Evolutionary conservation across 2,329 filamentous ascomycete species (phyloP).

Genomic region (Talaromyces sp.): DNA sequence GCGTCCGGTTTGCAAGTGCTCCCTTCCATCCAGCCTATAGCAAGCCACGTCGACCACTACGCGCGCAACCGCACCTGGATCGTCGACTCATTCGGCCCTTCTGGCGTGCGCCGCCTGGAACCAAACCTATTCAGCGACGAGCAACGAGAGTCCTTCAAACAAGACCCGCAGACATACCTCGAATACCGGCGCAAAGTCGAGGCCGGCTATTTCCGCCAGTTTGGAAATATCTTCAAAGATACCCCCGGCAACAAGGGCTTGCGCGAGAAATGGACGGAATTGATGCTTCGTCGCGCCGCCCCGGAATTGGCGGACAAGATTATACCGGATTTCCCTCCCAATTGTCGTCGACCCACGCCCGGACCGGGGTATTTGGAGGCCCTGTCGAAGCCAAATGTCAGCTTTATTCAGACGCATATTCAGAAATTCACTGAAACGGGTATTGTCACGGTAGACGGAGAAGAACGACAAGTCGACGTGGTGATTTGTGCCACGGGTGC

Average conservation of each 20-base stretch:
- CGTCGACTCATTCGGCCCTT: slow-evolving; percentile 57
- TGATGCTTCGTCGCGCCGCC: slow-evolving; percentile 54
- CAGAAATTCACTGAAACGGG: slow-evolving; percentile 54
- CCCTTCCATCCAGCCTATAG: slow-evolving; percentile 35
- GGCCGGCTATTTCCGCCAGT: slow-evolving; percentile 58
- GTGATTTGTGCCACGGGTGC: slow-evolving; percentile 66
- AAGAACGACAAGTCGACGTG: slow-evolving; percentile 55
- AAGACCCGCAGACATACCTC: slow-evolving; percentile 57
- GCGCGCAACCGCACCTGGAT: slow-evolving; percentile 64
- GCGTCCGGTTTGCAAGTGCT: slow-evolving; percentile 55
- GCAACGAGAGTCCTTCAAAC: slow-evolving; percentile 51
- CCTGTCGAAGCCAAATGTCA: slow-evolving; percentile 57
- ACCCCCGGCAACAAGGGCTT: slow-evolving; percentile 47
- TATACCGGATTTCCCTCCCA: slow-evolving; percentile 58
- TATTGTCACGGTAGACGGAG: slow-evolving; percentile 57
- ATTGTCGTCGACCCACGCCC: slow-evolving; percentile 61
- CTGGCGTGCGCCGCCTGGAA: slow-evolving; percentile 47
- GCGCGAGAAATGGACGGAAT: slow-evolving; percentile 43
- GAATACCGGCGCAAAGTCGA: slow-evolving; percentile 55
- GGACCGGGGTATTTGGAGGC: slow-evolving; percentile 65
- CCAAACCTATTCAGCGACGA: slow-evolving; percentile 53
- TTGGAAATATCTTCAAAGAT: slow-evolving; percentile 51
- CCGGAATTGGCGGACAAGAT: slow-evolving; percentile 53
- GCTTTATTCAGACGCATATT: slow-evolving; percentile 55
- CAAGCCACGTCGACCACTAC: slow-evolving; percentile 56